Percentiles rank a stretch among this genome's conserved stretches.
Conservation (phyloP, 352 stramenopile genomes). For the Phytophthora syringae region DNA sequence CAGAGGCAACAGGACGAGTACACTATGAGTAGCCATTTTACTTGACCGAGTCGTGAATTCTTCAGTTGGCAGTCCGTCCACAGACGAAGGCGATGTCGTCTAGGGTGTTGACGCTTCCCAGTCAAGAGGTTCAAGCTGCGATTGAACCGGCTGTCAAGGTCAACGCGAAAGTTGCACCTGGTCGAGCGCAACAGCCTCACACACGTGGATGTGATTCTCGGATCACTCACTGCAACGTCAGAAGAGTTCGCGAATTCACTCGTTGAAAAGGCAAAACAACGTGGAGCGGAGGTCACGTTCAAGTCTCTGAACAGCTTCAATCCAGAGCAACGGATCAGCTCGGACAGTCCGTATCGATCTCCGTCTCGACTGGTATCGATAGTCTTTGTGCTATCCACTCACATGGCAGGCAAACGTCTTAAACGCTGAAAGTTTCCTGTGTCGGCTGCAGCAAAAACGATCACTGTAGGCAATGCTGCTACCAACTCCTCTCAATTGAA, state of each 20-base stretch:
- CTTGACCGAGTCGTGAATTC: too few species aligned
- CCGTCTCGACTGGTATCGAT: slow-evolving; percentile 38
- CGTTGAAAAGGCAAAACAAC: slow-evolving; percentile 59
- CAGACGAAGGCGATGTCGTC: background rate
- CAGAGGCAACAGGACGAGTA: too few species aligned
- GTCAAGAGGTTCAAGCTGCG: background rate
- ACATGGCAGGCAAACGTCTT: slow-evolving; percentile 94
- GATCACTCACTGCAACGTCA: slow-evolving; percentile 93
- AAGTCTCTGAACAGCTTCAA: slow-evolving; percentile 92
- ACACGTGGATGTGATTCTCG: slow-evolving; percentile 91
- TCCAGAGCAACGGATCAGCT: slow-evolving; percentile 6
- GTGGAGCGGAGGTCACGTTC: slow-evolving; percentile 64
- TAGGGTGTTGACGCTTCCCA: background rate
- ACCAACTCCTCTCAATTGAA: background rate
- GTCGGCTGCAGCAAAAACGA: slow-evolving; percentile 58
- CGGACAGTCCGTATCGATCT: slow-evolving; percentile 32
- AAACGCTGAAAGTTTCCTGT: slow-evolving; percentile 89
- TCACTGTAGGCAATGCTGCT: background rate
- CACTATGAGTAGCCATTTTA: too few species aligned
- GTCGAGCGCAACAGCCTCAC: slow-evolving; percentile 23
- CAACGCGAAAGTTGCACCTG: slow-evolving; percentile 4
- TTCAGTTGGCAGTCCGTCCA: background rate
- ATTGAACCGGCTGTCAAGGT: background rate
- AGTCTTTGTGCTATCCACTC: slow-evolving; percentile 94
- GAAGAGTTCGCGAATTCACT: slow-evolving; percentile 91